phyloP scores from a whole-genome alignment of 352 stramenopile genomes.

The Pythium graminicola region DNA sequence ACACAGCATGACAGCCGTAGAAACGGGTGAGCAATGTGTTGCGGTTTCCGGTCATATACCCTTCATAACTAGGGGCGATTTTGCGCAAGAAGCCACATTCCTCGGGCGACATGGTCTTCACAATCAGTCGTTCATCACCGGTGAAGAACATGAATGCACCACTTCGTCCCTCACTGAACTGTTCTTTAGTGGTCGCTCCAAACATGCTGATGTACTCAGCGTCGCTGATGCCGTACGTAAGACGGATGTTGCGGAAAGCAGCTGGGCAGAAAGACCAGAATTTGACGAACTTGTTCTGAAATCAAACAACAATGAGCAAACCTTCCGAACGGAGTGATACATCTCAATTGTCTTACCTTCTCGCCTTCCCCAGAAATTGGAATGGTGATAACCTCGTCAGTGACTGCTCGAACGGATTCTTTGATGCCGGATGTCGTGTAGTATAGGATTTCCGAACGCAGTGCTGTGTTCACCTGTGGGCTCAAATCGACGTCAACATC shows the following conservation, averaged over 20 bases:
- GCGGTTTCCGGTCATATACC: constrained; percentile 78
- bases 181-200: constrained; percentile 80
- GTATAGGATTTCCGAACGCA: constrained; percentile 86
- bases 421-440: constrained; percentile 90
- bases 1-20: constrained; percentile 85
- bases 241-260: constrained; percentile 83
- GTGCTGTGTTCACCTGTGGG: constrained; percentile 82
- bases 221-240: constrained; percentile 75
- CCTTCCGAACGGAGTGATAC: too few relatives aligned
- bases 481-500: constrained; percentile 83
- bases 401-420: constrained; percentile 67
- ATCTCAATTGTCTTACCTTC: constrained; percentile 26
- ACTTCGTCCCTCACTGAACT: constrained; percentile 82
- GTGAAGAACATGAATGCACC: constrained; percentile 92
- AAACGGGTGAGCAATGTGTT: constrained; percentile 85
- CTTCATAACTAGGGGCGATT: constrained; percentile 80
- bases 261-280: constrained; percentile 84
- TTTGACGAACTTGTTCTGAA: constrained; percentile 71
- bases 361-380: constrained; percentile 74
- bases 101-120: constrained; percentile 87
- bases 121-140: constrained; percentile 80
- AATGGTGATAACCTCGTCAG: constrained; percentile 69
- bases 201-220: constrained; percentile 82
- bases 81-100: constrained; percentile 84
- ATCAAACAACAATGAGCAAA: not conserved